Evolutionary conservation across 441 rosid genomes (phyloP).

Genomic region (Erysimum cheiri): DNA sequence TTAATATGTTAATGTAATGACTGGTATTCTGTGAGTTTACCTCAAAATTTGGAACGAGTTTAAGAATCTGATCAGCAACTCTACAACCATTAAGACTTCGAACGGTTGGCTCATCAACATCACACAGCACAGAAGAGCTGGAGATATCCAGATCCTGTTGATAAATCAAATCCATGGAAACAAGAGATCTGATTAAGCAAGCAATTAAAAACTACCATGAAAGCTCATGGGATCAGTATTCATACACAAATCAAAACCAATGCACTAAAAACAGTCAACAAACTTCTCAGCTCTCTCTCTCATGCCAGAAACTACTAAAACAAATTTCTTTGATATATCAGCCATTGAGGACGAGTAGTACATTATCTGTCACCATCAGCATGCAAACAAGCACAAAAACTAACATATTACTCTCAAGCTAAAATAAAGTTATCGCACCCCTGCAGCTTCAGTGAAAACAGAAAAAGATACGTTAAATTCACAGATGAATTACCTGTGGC

Average conservation of each 20-base stretch:
- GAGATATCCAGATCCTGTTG: conserved; percentile 90
- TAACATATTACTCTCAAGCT: background rate
- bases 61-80: conserved; percentile 96
- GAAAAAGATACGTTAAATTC: background rate
- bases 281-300: background rate
- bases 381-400: conserved; percentile 5
- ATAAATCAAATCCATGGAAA: conserved; percentile 35
- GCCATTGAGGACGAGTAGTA: background rate
- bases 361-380: background rate
- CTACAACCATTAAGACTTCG: conserved; percentile 98
- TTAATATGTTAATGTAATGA: conserved; percentile 8
- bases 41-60: conserved; percentile 90
- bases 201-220: conserved; percentile 13
- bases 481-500: conserved; percentile 60
- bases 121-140: conserved; percentile 62
- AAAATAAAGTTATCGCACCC: conserved; percentile 2
- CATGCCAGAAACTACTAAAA: conserved; percentile 7
- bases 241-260: background rate
- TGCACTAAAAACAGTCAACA: background rate
- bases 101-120: conserved; percentile 90
- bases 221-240: conserved; percentile 1
- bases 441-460: background rate
- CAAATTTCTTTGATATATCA: background rate
- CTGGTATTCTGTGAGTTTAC: conserved; percentile 44
- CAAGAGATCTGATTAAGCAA: conserved; percentile 35